These are phyloP conservation scores for Pleurotus sapidus DNA, from an alignment of 768 basidiomycete species.

Conservation along the genomic window DNA sequence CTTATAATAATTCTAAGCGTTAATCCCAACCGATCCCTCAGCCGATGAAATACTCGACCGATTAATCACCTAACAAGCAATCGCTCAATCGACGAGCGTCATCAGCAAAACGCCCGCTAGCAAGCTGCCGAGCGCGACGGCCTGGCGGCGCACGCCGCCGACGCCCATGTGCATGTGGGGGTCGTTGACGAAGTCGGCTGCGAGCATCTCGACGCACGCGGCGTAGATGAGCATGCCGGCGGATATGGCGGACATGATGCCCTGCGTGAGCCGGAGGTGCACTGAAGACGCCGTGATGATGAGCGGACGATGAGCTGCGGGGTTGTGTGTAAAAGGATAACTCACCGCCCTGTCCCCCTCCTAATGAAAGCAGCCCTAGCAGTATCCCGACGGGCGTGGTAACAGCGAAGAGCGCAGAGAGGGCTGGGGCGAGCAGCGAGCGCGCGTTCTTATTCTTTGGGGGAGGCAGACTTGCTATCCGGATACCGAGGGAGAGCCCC, in stretches of 20 bases:
- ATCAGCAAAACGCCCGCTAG: constrained; percentile 6
- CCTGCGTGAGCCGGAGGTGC: constrained; percentile 57
- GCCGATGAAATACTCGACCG: no score
- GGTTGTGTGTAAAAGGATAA: not conserved
- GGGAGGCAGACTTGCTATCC: constrained; percentile 67
- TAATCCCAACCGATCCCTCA: no score
- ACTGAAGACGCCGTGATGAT: constrained; percentile 22
- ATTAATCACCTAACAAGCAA: no score
- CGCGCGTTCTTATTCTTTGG: constrained; percentile 7
- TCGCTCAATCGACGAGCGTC: constrained; percentile 7
- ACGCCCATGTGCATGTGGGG: constrained; percentile 56
- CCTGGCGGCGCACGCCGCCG: constrained; percentile 37
- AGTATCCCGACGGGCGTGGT: constrained; percentile 73
- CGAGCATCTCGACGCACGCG: constrained; percentile 84
- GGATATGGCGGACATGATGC: constrained; percentile 77
- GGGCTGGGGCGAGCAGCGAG: constrained; percentile 40
- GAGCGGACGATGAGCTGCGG: not conserved
- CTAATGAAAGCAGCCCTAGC: constrained; percentile 51
- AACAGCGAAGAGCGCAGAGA: constrained; percentile 65
- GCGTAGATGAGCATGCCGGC: constrained; percentile 85
- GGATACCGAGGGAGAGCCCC: constrained; percentile 78
- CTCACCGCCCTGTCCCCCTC: constrained; percentile 25
- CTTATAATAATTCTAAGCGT: no score
- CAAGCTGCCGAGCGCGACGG: constrained; percentile 16
- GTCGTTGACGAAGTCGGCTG: constrained; percentile 62